Evolutionary conservation across 2,329 filamentous ascomycete genomes (phyloP), one percentile per base, ranked within the genome.

Genomic region (Colletotrichum sidae): DNA sequence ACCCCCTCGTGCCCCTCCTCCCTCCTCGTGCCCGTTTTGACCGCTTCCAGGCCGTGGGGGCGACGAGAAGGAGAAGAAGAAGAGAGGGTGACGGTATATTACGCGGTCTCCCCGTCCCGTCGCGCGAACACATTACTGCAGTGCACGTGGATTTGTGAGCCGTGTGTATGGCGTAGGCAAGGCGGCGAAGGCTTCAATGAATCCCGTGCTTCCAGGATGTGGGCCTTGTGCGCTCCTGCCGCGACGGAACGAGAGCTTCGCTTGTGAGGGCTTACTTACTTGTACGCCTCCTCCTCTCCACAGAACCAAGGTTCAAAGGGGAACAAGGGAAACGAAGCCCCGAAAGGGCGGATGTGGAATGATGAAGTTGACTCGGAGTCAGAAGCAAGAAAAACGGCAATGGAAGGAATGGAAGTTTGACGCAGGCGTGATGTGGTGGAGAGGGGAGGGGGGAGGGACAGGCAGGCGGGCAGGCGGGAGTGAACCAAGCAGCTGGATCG

Each of bases 401-500:
- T 47, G 25, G 45, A 34, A 41, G 55, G 45, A 41, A 57, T 42
- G 45, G 45, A 47, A 42, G 33, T 13, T 41, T 47, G 38, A 38
- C 55, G 45, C 25, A 41, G 37, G 53, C 53, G 53, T n/a, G 9
- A 37, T 25, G 10, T 12, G 33, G 53, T n/a, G 33, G 13, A 4
- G 41, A 46, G 25, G 17, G 33, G 12, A 25, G 25, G 54, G 17
- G 41, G 42, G 34, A 38, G 25, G 17, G 17, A 17, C 17, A 17
- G 17, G 17, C 17, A 17, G 17, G 15, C 15, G 2, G 2, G 33
- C 34, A 25, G 25, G 54, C 37, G 41, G 42, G 34, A 38, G 25
- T 25, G 46, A 13, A 33, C 47, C 60, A 25, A 51, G 13, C 33
- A 60, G 61, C 61, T 60, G 61, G 55, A 60, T 55, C 50, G 34